phyloP scores from a whole-genome alignment of 1,139 yeast genomes.

The Saccharomycopsis crataegensis region DNA sequence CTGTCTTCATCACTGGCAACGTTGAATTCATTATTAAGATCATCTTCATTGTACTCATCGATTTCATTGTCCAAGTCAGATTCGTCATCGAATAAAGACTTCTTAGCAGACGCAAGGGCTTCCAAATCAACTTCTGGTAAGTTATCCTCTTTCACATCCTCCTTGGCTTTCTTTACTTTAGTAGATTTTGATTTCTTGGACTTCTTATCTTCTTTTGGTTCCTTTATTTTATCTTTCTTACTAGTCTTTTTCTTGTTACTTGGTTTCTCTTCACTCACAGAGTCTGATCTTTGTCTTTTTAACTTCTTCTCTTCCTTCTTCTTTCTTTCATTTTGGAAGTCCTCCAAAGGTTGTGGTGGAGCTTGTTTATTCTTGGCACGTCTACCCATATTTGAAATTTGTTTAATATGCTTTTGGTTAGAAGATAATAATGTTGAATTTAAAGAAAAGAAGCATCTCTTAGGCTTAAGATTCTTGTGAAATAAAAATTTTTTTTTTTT shows the following conservation, averaged over 20 bases:
- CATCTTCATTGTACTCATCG: conserved; percentile 39
- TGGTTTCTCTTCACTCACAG: conserved; percentile 24
- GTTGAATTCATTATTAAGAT: conserved; percentile 49
- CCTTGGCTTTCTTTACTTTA: conserved; percentile 25
- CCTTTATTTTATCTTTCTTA: conserved; percentile 25
- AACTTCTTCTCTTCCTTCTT: conserved; percentile 26
- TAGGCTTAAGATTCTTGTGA: background rate
- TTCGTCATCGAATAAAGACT: conserved; percentile 66
- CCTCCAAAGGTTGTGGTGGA: conserved; percentile 81
- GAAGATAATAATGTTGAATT: background rate
- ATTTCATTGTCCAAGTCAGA: conserved; percentile 36
- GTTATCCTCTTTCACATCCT: conserved; percentile 34
- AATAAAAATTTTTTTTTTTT: background rate
- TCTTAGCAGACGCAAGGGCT: conserved; percentile 58
- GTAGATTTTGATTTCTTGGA: conserved; percentile 20
- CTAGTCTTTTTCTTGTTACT: conserved; percentile 23
- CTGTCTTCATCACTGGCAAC: conserved; percentile 45
- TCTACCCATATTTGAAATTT: conserved; percentile 62
- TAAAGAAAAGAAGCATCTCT: background rate
- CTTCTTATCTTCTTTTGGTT: conserved; percentile 25
- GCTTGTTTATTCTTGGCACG: conserved; percentile 87
- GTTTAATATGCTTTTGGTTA: background rate
- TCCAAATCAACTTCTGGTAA: conserved; percentile 60
- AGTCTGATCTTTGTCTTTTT: conserved; percentile 29
- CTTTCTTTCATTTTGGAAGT: conserved; percentile 57